These are phyloP conservation scores for Trametes cubensis DNA, from an alignment of 768 basidiomycete genomes.

Conservation along the genomic window DNA sequence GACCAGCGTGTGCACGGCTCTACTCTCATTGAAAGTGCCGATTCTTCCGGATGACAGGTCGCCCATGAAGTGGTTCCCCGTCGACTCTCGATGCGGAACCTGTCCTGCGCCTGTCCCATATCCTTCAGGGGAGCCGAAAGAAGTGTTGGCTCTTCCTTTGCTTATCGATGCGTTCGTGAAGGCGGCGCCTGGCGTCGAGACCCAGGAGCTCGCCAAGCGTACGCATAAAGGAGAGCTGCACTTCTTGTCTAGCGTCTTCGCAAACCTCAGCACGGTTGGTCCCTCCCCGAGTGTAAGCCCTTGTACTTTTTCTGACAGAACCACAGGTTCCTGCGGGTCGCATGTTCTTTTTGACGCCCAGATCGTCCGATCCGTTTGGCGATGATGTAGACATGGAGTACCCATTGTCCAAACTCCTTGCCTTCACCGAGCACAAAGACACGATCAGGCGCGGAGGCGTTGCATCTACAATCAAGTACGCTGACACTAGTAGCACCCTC, in stretches of 20 bases:
- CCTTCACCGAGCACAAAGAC: constrained; percentile 90
- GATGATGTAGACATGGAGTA: constrained; percentile 61
- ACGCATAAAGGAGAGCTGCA: constrained; percentile 78
- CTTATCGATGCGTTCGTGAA: constrained; percentile 90
- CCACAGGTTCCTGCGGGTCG: constrained; percentile 73
- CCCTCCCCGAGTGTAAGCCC: background rate
- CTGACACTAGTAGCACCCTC: background rate
- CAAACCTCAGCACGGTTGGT: constrained; percentile 82
- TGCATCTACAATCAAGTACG: constrained; percentile 82
- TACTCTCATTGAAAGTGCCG: constrained; percentile 68
- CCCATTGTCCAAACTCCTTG: constrained; percentile 77
- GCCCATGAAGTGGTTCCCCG: constrained; percentile 66
- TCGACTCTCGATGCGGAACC: constrained; percentile 79
- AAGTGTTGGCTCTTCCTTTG: constrained; percentile 71
- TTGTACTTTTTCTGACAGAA: background rate
- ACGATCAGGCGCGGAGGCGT: constrained; percentile 87
- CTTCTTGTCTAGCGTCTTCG: constrained; percentile 93
- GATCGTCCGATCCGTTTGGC: constrained; percentile 50
- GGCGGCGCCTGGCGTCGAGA: constrained; percentile 59
- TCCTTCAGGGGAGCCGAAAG: constrained; percentile 53
- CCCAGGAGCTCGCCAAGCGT: constrained; percentile 50
- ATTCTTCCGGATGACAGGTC: constrained; percentile 54
- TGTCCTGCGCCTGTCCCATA: constrained; percentile 74
- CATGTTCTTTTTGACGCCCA: constrained; percentile 77
- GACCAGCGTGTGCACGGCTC: constrained; percentile 59